phyloP scores from a whole-genome alignment of 2,329 filamentous ascomycete genomes.

The Colletotrichum paranaense region DNA sequence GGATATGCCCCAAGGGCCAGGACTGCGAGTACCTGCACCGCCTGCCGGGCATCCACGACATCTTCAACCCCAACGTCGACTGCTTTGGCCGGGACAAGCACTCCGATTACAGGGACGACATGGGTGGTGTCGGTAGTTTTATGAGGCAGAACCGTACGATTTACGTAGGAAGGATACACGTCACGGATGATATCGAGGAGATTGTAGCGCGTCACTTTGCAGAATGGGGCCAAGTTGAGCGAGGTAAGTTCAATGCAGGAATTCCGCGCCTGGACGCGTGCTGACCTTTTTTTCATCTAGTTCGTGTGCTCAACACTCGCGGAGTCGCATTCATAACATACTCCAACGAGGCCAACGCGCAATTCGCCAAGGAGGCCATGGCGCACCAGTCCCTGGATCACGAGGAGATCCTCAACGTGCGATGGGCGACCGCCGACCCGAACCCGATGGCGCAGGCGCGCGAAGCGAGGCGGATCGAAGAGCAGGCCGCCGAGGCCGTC shows the following conservation, averaged over 20 bases:
- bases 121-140: constrained; percentile 96
- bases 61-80: constrained; percentile 94
- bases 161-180: constrained; percentile 93
- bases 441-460: constrained; percentile 95
- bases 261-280: background rate
- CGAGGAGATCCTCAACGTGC: constrained; percentile 91
- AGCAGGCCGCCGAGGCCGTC: constrained; percentile 96
- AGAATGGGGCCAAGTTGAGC: constrained; percentile 95
- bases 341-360: constrained; percentile 78
- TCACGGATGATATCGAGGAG: constrained; percentile 97
- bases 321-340: constrained; percentile 98
- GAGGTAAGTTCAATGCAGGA: constrained; percentile 56
- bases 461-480: constrained; percentile 88
- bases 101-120: constrained; percentile 93
- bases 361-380: constrained; percentile 97
- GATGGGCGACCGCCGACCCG: constrained; percentile 96
- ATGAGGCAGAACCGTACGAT: constrained; percentile 93
- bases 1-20: constrained; percentile 80
- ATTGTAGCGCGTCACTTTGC: constrained; percentile 94
- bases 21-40: constrained; percentile 96
- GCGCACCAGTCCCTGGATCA: constrained; percentile 93
- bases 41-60: constrained; percentile 85
- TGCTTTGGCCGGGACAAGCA: constrained; percentile 96
- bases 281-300: constrained; percentile 37
- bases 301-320: constrained; percentile 85